These are phyloP conservation scores for Psidium friedrichsthalianum DNA, from an alignment of 345 rosid species.

Conservation along the genomic window DNA sequence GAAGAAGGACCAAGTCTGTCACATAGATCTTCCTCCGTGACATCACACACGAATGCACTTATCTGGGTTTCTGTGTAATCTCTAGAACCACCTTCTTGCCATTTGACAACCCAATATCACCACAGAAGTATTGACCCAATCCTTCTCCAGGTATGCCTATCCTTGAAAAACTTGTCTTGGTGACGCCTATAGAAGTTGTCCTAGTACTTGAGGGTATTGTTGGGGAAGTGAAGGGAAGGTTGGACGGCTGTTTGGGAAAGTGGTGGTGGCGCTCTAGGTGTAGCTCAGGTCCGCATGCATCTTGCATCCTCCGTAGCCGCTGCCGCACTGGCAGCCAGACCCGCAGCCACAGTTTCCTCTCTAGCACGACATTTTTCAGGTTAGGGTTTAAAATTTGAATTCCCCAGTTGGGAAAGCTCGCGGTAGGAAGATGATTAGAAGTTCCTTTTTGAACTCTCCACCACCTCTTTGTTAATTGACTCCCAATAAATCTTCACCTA, in stretches of 20 bases:
- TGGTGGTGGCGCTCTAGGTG: conserved; percentile 1
- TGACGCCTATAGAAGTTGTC: conserved; percentile 46
- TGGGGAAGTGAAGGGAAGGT: conserved; percentile 14
- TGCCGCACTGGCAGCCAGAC: too few relatives aligned
- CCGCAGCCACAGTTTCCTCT: too few relatives aligned
- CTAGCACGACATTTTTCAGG: too few relatives aligned
- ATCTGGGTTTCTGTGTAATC: conserved; percentile 19
- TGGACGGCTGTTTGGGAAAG: not conserved
- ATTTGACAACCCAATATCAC: conserved; percentile 5
- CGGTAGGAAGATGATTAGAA: too few relatives aligned
- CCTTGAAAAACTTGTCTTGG: conserved; percentile 46
- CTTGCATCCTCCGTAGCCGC: too few relatives aligned
- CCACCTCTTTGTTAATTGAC: too few relatives aligned
- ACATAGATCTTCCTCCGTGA: conserved; percentile 19
- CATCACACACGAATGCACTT: conserved; percentile 37
- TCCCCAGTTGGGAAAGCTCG: too few relatives aligned
- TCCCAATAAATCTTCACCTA: too few relatives aligned
- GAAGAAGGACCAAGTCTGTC: conserved; percentile 32
- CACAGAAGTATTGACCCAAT: conserved; percentile 35
- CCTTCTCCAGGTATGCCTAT: conserved; percentile 63
- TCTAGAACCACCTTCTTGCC: conserved; percentile 18
- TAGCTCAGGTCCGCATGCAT: too few relatives aligned
- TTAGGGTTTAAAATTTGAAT: too few relatives aligned
- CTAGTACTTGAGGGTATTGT: conserved; percentile 38
- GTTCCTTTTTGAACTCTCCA: too few relatives aligned